Conservation (phyloP, 2,329 filamentous ascomycete genomes). For the Aspergillus sclerotialis region DNA sequence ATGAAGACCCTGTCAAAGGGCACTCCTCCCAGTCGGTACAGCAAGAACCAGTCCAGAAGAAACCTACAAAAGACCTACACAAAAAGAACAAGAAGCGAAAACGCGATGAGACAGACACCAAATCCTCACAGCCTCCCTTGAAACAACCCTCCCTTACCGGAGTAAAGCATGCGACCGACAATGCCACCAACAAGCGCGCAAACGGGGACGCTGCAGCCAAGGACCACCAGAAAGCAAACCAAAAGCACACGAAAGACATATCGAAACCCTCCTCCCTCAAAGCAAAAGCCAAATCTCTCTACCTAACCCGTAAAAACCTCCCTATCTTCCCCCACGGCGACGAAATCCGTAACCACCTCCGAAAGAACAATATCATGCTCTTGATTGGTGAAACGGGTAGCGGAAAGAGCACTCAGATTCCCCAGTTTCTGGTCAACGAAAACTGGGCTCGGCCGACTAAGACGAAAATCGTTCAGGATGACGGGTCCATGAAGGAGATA, state of each 20-base stretch:
- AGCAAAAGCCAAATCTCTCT: constrained; percentile 42
- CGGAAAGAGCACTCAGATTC: constrained; percentile 93
- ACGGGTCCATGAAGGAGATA: constrained; percentile 34
- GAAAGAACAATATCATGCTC: constrained; percentile 66
- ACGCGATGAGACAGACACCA: constrained; percentile 16
- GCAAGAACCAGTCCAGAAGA: constrained; percentile 10
- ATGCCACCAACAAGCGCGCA: no score
- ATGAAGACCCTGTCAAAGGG: constrained; percentile 1
- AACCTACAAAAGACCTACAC: constrained; percentile 3
- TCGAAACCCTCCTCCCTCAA: constrained; percentile 25
- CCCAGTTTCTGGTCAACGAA: constrained; percentile 76
- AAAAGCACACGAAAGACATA: constrained; percentile 14
- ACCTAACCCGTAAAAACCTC: constrained; percentile 55
- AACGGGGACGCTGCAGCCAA: no score
- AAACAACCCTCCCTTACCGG: constrained; percentile 1
- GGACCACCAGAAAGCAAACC: no score
- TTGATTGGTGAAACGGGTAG: constrained; percentile 92
- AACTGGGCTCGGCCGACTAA: constrained; percentile 65
- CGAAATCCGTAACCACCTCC: constrained; percentile 60
- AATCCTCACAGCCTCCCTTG: constrained; percentile 3
- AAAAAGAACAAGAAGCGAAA: constrained; percentile 29
- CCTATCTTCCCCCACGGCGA: constrained; percentile 73
- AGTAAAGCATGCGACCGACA: background rate
- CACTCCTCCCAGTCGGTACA: background rate
- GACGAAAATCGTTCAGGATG: constrained; percentile 38